Percentiles rank a stretch among this genome's conserved stretches.
Conservation (phyloP, 345 rosid genomes). For the Pistacia vera region DNA sequence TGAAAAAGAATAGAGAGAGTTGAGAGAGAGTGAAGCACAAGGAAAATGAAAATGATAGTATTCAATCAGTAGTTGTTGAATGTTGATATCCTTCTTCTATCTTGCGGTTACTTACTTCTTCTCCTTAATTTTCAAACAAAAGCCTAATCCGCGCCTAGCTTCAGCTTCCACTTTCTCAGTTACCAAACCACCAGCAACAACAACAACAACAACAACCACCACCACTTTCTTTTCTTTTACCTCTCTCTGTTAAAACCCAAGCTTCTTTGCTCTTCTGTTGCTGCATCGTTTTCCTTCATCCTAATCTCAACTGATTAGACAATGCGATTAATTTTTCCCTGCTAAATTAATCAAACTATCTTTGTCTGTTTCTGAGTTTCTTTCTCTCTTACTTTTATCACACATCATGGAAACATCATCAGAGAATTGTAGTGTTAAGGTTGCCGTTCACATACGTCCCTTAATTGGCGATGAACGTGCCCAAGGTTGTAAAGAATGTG, state of each 20-base stretch:
- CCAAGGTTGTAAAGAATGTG: conserved; percentile 83
- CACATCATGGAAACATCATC: conserved; percentile 33
- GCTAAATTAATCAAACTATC: conserved; percentile 9
- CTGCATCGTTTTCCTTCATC: conserved; percentile 23
- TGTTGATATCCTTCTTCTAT: conserved; percentile 8
- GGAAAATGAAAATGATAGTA: conserved; percentile 31
- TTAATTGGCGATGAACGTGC: conserved; percentile 68
- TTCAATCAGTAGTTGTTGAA: conserved; percentile 15
- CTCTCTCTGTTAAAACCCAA: background rate
- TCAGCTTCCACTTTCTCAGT: conserved; percentile 2
- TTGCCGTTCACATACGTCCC: conserved; percentile 76
- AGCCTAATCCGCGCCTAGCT: conserved; percentile 6
- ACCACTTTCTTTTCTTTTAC: background rate
- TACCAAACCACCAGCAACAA: background rate
- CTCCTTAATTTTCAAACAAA: conserved; percentile 20
- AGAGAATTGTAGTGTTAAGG: conserved; percentile 71
- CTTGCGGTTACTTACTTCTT: conserved; percentile 1
- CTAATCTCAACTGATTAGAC: conserved; percentile 26
- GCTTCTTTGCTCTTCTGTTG: conserved; percentile 9
- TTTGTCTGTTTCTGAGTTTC: conserved; percentile 13
- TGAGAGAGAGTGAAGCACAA: conserved; percentile 17
- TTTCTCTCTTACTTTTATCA: background rate
- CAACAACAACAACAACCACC: conserved; percentile 12
- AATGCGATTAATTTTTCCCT: conserved; percentile 19
- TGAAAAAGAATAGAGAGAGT: background rate